A percentile compares a stretch with the other conserved stretches of the same genome.
phyloP scores from a whole-genome alignment of 371 early-diverging fungal genomes.

The Mortierella sp. region DNA sequence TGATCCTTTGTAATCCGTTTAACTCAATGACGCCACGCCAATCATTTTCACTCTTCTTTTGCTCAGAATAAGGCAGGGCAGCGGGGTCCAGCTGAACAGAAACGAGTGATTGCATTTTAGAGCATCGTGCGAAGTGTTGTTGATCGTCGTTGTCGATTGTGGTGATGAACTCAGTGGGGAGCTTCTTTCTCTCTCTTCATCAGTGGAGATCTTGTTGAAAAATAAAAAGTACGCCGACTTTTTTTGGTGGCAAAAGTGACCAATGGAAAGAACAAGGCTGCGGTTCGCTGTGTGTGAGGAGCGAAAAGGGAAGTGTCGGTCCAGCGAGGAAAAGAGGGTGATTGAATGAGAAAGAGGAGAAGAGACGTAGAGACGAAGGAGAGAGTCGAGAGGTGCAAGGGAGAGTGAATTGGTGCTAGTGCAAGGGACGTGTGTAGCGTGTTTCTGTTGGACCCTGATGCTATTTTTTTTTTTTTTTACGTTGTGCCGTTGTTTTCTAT shows the following conservation, averaged over 20 bases:
- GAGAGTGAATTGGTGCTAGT: slow-evolving; percentile 11
- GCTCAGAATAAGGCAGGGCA: not conserved
- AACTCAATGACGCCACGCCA: slow-evolving; percentile 12
- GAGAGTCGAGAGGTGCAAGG: not conserved
- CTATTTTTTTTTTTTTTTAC: not conserved
- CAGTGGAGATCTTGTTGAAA: not conserved
- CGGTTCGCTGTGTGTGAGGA: not conserved
- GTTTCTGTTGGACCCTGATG: slow-evolving; percentile 11
- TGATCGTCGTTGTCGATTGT: not conserved
- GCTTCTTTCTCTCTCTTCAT: not conserved
- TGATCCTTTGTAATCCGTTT: not conserved
- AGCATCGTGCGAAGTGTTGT: not conserved
- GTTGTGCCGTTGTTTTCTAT: not conserved
- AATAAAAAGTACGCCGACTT: not conserved
- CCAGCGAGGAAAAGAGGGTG: not conserved
- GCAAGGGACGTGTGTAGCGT: slow-evolving; percentile 17
- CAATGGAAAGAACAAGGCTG: not conserved
- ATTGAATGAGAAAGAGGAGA: not conserved
- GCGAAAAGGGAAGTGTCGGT: not conserved
- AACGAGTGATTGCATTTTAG: not conserved
- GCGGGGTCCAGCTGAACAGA: not conserved
- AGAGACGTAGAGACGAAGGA: not conserved
- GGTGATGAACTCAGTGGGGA: not conserved
- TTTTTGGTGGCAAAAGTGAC: not conserved
- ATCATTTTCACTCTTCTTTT: not conserved